A percentile compares a stretch with the other conserved stretches of the same genome.
Conservation (phyloP, 169 alveolate genomes). For the Fabrea salina region DNA sequence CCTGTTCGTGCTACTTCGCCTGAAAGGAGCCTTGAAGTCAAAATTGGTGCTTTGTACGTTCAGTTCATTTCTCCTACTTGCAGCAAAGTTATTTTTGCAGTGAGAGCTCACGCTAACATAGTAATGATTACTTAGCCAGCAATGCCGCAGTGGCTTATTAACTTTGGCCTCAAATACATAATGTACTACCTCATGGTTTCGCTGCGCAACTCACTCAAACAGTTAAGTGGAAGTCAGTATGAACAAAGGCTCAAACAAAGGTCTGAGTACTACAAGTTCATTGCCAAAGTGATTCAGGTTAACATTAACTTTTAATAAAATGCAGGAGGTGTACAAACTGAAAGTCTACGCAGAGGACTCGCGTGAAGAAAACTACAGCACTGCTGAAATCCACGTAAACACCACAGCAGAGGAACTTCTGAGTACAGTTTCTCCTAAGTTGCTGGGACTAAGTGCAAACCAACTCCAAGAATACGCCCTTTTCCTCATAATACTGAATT, state of each 20-base stretch:
- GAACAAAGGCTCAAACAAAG: background rate
- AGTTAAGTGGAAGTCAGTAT: background rate
- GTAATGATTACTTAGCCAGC: background rate
- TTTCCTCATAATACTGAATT: background rate
- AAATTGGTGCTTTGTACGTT: background rate
- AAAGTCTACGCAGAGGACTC: background rate
- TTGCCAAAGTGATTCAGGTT: background rate
- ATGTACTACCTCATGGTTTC: constrained; percentile 2
- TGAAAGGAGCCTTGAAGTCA: too few species aligned
- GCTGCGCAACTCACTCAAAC: background rate
- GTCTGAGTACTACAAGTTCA: background rate
- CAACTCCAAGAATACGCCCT: constrained; percentile 9
- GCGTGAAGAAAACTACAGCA: background rate
- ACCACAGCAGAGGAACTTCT: constrained; percentile 6
- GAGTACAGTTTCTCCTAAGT: background rate
- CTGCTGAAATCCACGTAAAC: background rate
- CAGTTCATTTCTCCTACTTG: background rate
- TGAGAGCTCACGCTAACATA: background rate
- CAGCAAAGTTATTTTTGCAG: background rate
- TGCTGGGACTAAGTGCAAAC: background rate
- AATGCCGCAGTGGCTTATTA: background rate
- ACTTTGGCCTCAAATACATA: constrained; percentile 5
- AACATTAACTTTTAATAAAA: background rate
- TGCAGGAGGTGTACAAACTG: background rate
- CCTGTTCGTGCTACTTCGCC: too few species aligned